Evolutionary conservation across 257 asterid genomes (phyloP).

Genomic region (Solanum medicagineum): DNA sequence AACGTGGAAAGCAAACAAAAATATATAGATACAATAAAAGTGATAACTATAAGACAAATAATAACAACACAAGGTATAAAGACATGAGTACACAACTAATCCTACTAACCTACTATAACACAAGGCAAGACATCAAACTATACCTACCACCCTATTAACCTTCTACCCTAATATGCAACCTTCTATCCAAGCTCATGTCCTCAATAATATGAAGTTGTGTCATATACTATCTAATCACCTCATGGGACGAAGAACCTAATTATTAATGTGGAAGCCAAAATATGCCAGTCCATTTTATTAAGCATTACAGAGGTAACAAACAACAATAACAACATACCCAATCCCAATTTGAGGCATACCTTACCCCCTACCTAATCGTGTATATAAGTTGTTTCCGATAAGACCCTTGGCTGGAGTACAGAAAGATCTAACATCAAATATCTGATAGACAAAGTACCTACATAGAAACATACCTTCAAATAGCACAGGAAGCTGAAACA

Average conservation of each 20-base stretch:
- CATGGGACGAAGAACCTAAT: not conserved
- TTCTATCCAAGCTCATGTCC: too few relatives aligned
- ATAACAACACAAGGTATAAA: too few relatives aligned
- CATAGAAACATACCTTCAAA: constrained; percentile 38
- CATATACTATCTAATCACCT: not conserved
- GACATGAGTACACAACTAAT: too few relatives aligned
- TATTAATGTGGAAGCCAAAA: not conserved
- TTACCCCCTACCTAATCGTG: too few relatives aligned
- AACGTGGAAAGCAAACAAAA: too few relatives aligned
- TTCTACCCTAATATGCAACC: too few relatives aligned
- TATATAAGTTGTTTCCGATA: not conserved
- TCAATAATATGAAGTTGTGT: too few relatives aligned
- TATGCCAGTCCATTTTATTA: not conserved
- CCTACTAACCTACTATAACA: too few relatives aligned
- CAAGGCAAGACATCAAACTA: too few relatives aligned
- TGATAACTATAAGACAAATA: too few relatives aligned
- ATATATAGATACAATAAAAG: too few relatives aligned
- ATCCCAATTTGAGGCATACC: not conserved
- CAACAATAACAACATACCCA: not conserved
- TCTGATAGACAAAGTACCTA: not conserved
- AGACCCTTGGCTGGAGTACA: not conserved
- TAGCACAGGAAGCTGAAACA: constrained; percentile 70
- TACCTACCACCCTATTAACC: too few relatives aligned
- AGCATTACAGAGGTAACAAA: not conserved
- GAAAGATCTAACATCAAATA: not conserved